phyloP scores from a whole-genome alignment of 306 rosid genomes.

The Quercus berberidifolia region DNA sequence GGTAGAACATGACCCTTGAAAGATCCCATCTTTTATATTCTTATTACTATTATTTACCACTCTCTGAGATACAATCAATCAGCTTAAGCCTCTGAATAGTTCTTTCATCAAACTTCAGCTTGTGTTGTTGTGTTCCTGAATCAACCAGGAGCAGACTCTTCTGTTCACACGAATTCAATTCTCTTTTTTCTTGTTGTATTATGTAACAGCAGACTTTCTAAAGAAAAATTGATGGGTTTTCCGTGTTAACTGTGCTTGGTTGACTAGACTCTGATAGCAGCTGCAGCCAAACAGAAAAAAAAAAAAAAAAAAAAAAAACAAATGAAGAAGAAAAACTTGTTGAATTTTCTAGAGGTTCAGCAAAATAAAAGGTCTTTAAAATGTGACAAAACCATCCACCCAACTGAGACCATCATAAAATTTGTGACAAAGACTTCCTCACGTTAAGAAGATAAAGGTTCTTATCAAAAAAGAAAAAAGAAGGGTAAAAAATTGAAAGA shows the following conservation, averaged over 20 bases:
- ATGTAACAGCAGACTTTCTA: constrained; percentile 1
- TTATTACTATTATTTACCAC: background rate
- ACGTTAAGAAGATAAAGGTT: no score
- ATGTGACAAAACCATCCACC: no score
- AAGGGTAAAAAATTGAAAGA: no score
- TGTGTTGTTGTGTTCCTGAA: constrained; percentile 7
- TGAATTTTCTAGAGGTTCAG: no score
- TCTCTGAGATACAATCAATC: background rate
- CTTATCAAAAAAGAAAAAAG: background rate
- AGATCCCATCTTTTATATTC: constrained; percentile 67
- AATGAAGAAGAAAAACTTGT: no score
- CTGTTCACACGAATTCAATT: background rate
- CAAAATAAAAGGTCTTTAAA: no score
- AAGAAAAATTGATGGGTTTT: background rate
- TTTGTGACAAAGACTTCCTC: no score
- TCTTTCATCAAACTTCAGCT: background rate
- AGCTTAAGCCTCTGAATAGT: background rate
- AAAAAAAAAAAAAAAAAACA: no score
- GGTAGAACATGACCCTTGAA: constrained; percentile 92
- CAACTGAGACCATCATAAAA: no score
- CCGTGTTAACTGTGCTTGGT: no score
- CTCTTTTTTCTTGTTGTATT: background rate
- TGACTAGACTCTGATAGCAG: no score
- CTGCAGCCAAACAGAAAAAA: no score
- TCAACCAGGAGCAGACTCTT: constrained; percentile 1